Evolutionary conservation across 306 rosid genomes (phyloP).

Genomic region (Begonia fuchsioides): DNA sequence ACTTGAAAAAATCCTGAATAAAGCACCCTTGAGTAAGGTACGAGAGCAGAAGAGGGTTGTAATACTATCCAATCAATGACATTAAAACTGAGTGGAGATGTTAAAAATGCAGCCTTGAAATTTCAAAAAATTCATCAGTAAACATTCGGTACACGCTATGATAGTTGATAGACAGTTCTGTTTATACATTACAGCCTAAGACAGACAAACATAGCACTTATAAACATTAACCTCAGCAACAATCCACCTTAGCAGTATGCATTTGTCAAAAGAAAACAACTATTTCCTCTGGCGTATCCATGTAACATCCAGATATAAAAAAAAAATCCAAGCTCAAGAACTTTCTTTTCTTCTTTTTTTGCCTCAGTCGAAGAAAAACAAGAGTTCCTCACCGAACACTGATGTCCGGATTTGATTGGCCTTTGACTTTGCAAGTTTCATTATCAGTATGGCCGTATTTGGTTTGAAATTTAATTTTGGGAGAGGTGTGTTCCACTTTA

Average conservation of each 20-base stretch:
- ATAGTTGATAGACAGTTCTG: too few relatives aligned
- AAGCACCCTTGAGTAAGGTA: too few relatives aligned
- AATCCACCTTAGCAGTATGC: background rate
- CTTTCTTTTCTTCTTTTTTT: constrained; percentile 12
- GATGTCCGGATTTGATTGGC: constrained; percentile 34
- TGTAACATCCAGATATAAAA: background rate
- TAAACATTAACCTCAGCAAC: background rate
- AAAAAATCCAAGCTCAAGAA: constrained; percentile 12
- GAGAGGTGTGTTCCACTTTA: constrained; percentile 14
- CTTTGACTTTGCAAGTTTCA: constrained; percentile 27
- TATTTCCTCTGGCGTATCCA: constrained; percentile 21
- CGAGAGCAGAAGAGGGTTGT: too few relatives aligned
- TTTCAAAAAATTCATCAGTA: too few relatives aligned
- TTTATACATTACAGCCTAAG: too few relatives aligned
- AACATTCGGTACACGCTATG: too few relatives aligned
- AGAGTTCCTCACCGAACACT: constrained; percentile 43
- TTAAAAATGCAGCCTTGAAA: too few relatives aligned
- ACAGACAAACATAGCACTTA: background rate
- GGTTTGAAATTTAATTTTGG: constrained; percentile 22
- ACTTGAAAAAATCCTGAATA: too few relatives aligned
- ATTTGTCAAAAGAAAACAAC: constrained; percentile 17
- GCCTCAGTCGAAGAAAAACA: constrained; percentile 21
- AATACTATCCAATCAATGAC: too few relatives aligned
- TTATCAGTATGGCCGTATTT: constrained; percentile 20
- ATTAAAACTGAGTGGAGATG: too few relatives aligned